Conservation (phyloP, 1,284 basidiomycete species). For the Pyrrhoderma noxium region DNA sequence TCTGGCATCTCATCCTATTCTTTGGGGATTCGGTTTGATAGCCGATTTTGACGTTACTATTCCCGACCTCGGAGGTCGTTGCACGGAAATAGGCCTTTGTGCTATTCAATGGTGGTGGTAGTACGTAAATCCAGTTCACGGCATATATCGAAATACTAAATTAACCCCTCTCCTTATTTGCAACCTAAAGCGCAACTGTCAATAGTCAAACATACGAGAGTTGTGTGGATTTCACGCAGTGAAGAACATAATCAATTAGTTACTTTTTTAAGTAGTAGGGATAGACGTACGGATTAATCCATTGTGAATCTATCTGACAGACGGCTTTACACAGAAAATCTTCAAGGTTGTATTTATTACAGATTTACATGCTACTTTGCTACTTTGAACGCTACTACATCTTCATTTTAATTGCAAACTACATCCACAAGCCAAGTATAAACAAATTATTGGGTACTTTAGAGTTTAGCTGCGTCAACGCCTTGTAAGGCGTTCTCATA, state of each 20-base stretch:
- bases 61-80: slow-evolving; percentile 29
- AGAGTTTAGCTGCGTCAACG: slow-evolving; percentile 12
- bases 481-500: slow-evolving; percentile 39
- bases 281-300: too few species aligned
- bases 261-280: too few species aligned
- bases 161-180: background rate
- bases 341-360: too few species aligned
- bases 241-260: too few species aligned
- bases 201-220: slow-evolving; percentile 27
- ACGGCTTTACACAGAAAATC: too few species aligned
- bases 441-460: background rate
- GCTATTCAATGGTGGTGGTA: slow-evolving; percentile 35
- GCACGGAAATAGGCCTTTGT: slow-evolving; percentile 27
- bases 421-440: too few species aligned
- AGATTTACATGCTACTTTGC: too few species aligned
- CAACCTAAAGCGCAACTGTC: slow-evolving; percentile 9
- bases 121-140: background rate
- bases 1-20: background rate
- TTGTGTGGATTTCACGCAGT: slow-evolving; percentile 28
- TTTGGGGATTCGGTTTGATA: slow-evolving; percentile 10
- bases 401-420: too few species aligned
- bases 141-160: slow-evolving; percentile 10
- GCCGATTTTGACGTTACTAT: slow-evolving; percentile 32
- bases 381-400: too few species aligned
- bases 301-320: too few species aligned